Evolutionary conservation across 2,329 filamentous ascomycete species (phyloP).

Genomic region (Cladosporium austrohemisphaericum): DNA sequence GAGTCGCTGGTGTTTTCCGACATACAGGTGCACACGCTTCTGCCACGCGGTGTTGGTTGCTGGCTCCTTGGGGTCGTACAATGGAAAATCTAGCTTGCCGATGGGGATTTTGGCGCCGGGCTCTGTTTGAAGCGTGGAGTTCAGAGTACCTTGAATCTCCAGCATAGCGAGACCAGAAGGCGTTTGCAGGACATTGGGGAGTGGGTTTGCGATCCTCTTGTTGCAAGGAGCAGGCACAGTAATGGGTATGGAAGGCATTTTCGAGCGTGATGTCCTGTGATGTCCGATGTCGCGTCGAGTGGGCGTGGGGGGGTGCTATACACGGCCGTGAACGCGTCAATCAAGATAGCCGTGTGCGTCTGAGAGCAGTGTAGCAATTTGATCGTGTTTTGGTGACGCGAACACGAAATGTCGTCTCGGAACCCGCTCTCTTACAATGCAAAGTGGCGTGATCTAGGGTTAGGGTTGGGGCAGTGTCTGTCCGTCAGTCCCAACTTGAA

Average conservation of each 20-base stretch:
- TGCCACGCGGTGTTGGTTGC: slow-evolving; percentile 66
- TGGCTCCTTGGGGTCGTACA: slow-evolving; percentile 57
- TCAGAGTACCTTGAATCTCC: slow-evolving; percentile 89
- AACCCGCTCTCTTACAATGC: too few species aligned
- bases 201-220: slow-evolving; percentile 48
- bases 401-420: too few species aligned
- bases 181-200: slow-evolving; percentile 81
- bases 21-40: slow-evolving; percentile 83
- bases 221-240: not conserved
- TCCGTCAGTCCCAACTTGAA: too few species aligned
- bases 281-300: too few species aligned
- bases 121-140: slow-evolving; percentile 53
- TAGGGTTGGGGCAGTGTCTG: too few species aligned
- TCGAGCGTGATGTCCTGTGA: not conserved
- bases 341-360: too few species aligned
- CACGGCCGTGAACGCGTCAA: too few species aligned
- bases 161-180: slow-evolving; percentile 84
- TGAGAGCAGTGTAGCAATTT: too few species aligned
- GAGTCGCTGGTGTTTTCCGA: slow-evolving; percentile 84
- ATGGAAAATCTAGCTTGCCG: slow-evolving; percentile 73
- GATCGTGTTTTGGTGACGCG: too few species aligned
- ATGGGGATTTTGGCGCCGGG: slow-evolving; percentile 47
- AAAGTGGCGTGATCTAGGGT: too few species aligned
- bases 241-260: slow-evolving; percentile 8
- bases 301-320: too few species aligned